phyloP scores from a whole-genome alignment of 225 moss, liverwort and hornwort genomes.

The Rhytidiadelphus loreus region DNA sequence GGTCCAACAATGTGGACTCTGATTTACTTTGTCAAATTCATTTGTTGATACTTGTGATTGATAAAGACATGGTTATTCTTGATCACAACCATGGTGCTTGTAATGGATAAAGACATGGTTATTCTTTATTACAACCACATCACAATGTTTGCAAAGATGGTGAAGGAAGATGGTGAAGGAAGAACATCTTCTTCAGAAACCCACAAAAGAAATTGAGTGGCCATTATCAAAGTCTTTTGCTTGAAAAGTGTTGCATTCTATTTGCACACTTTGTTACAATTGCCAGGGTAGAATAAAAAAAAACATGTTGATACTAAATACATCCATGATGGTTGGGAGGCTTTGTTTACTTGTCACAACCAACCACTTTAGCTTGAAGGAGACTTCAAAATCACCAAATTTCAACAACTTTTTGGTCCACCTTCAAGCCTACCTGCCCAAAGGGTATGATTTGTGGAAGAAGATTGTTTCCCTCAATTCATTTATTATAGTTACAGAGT shows the following conservation, averaged over 20 bases:
- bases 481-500: neutral
- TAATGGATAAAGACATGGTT: neutral
- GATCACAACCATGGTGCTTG: neutral
- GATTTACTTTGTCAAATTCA: too few relatives aligned
- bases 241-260: neutral
- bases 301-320: neutral
- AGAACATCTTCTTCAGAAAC: neutral
- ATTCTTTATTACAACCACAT: neutral
- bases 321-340: fast-evolving
- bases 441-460: neutral
- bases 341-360: neutral
- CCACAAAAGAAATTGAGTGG: fast-evolving
- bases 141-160: neutral
- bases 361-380: neutral
- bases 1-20: too few relatives aligned
- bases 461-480: neutral
- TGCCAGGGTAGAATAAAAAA: neutral
- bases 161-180: neutral
- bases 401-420: neutral
- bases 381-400: neutral
- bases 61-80: neutral
- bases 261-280: fast-evolving
- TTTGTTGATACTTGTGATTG: too few relatives aligned
- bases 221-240: neutral
- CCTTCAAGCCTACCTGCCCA: neutral